Base-by-base conservation (phyloP, 2,329 filamentous ascomycete genomes). In the Colletotrichum graminicola region DNA sequence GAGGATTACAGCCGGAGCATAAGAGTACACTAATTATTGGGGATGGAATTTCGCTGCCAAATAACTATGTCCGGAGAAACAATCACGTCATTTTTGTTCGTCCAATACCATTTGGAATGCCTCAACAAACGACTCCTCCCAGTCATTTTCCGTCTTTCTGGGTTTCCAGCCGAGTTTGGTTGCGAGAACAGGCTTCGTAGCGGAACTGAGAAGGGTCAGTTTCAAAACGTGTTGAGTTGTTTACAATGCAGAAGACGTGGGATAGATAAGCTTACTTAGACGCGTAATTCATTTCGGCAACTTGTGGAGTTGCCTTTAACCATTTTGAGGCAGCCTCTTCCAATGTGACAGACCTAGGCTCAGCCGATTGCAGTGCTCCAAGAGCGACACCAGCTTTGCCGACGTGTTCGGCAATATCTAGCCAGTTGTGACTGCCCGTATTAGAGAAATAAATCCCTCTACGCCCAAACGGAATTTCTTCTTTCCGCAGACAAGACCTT, bases 401-500 rank as follows among this genome's bases (percentile, higher is more conserved):
- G 6, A 85, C 77, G 2, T 75, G 73, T 45, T 81, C 74, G 1
- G 81, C 78, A 5, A 85, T 70, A 7, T 82, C 79, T 14, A 72
- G 75, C 84, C 84, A 87, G 1, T 76, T 77, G 72, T 83, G 79
- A 4, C 75, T 76, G 0, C 82, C 83, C 0, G 80, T 82, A 11
- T 79, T 80, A 18, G 78, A 78, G 74, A 87, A 87, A 67, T 83
- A 82, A 59, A 83, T 82, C 0, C 80, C 84, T 62, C 78, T 75
- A 70, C 80, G 80, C 0, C 81, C 82, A 3, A 59, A 75, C 1
- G 80, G 82, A 14, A 83, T 72, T 3, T 76, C 72, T 16, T 79
- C 74, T 72, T 16, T 79, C 74, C 0, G 77, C 77, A 1, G 76
- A 75, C 7, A 84, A 66, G 1, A 82, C 76, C 12, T 78, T 77